Evolutionary conservation across 192 early-diverging fungal species (phyloP), one percentile per base, ranked within the genome.

Genomic region (Geranomyces variabilis): DNA sequence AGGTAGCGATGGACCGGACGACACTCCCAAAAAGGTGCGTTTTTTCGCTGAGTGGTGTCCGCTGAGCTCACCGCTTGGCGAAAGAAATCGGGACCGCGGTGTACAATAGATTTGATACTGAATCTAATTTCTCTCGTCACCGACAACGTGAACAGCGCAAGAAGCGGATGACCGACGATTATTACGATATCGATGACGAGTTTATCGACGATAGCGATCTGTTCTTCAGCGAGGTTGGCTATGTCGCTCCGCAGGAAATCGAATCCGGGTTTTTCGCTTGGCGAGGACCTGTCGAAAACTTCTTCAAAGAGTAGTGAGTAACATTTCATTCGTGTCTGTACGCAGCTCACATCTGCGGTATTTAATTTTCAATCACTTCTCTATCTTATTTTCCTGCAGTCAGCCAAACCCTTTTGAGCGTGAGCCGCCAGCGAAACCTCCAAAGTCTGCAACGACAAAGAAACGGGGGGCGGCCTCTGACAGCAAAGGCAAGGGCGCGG

Each of bases 141-240:
- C n/a, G 12, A 5, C 4, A 41, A 53, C 29, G 6, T n/a, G 66
- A 64, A 41, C 64, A 46, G 46, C 66, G 66, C 0, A 67, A 30
- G 30, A 65, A 47, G 36, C 33, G 44, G 36, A 30, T 12, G 6
- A 65, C 8, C 34, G 66, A 78, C 28, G 69, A 76, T 26, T 75
- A 79, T 5, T 84, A 84, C 70, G 82, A 84, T 62, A 57, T 79
- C 21, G 76, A 84, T 30, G 83, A 84, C 64, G 80, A 79, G 53
- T 84, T 84, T 64, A 84, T 84, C 44, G 83, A 84, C 56, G 83
- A 84, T 62, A 68, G 48, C 5, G 83, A 84, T 24, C 47, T 81
- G 36, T 77, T 75, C 47, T 63, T 51, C 22, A 36, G 55, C 24
- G 78, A 65, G 36, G 61, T 62, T n/a, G 49, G 43, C 29, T 22